These are phyloP conservation scores for Circinella umbellata DNA, from an alignment of 371 early-diverging fungal genomes.

Conservation along the genomic window DNA sequence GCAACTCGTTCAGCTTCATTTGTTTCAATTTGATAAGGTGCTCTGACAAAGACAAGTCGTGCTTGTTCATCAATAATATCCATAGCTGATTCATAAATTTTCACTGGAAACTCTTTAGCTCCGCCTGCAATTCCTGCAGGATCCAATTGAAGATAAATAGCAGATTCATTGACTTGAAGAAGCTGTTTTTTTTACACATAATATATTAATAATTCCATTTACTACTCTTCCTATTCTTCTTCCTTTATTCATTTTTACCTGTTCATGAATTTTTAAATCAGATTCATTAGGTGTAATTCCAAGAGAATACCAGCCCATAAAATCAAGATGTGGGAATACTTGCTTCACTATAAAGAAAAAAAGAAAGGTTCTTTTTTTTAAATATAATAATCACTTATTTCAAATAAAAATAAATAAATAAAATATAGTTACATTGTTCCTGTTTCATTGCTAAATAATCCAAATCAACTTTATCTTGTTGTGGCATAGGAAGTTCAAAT, in stretches of 20 bases:
- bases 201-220: not conserved
- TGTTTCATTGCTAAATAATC: slow-evolving; percentile 71
- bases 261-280: slow-evolving; percentile 77
- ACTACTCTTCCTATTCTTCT: not conserved
- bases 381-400: not conserved
- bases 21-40: slow-evolving; percentile 79
- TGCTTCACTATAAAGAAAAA: slow-evolving; percentile 63
- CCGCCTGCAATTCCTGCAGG: slow-evolving; percentile 56
- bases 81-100: slow-evolving; percentile 82
- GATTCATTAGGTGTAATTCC: slow-evolving; percentile 63
- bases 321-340: slow-evolving; percentile 84
- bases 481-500: slow-evolving; percentile 71
- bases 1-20: slow-evolving; percentile 88
- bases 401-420: too few relatives aligned
- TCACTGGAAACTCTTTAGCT: slow-evolving; percentile 71
- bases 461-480: slow-evolving; percentile 58
- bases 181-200: slow-evolving; percentile 46
- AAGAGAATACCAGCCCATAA: slow-evolving; percentile 87
- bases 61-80: slow-evolving; percentile 65
- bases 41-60: slow-evolving; percentile 68
- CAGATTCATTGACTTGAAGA: slow-evolving; percentile 74
- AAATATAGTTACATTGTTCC: slow-evolving; percentile 70
- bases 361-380: not conserved
- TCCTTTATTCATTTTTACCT: slow-evolving; percentile 48
- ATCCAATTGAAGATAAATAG: slow-evolving; percentile 79